These are phyloP conservation scores for Dentiscutata heterogama DNA, from an alignment of 371 early-diverging fungal genomes.

Conservation along the genomic window DNA sequence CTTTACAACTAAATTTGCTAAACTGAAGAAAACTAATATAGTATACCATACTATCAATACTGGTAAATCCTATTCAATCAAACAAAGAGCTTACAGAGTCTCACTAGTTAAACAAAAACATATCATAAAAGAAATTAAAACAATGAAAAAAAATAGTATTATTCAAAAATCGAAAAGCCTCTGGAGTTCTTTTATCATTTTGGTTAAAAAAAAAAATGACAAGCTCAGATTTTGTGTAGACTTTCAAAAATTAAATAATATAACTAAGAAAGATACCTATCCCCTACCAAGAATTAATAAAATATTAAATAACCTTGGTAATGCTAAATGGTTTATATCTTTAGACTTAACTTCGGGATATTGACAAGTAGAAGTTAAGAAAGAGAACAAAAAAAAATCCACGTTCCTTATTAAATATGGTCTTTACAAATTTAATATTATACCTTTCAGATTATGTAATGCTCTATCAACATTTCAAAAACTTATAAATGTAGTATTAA, in stretches of 20 bases:
- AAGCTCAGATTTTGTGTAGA: neutral
- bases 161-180: neutral
- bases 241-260: neutral
- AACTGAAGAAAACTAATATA: no score
- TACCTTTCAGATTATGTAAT: neutral
- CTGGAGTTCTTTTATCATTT: neutral
- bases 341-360: constrained; percentile 15
- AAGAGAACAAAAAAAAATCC: constrained; percentile 19
- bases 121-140: no score
- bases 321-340: neutral
- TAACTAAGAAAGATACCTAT: neutral
- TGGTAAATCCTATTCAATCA: no score
- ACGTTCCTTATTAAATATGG: neutral
- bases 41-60: no score
- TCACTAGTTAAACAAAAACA: no score
- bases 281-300: neutral
- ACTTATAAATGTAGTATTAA: constrained; percentile 53
- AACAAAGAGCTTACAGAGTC: no score
- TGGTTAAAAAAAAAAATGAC: neutral
- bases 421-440: neutral
- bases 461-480: constrained; percentile 48
- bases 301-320: neutral
- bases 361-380: constrained; percentile 34
- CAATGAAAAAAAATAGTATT: neutral
- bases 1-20: no score